phyloP scores from a whole-genome alignment of 2,329 filamentous ascomycete species.

The Colletotrichum sojae region DNA sequence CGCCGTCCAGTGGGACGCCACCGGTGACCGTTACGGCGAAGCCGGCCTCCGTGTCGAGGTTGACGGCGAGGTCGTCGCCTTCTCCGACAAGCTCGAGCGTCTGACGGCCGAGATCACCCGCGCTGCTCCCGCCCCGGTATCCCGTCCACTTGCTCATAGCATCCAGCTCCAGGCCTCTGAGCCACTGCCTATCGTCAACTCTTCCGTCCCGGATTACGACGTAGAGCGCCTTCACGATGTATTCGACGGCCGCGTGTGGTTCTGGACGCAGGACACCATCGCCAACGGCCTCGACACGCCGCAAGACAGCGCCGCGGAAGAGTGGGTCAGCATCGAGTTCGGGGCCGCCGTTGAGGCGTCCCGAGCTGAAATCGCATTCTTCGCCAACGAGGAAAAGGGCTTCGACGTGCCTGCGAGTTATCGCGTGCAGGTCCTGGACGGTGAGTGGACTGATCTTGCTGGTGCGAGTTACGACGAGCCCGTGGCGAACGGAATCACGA shows the following conservation, averaged over 20 bases:
- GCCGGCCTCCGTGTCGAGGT: constrained; percentile 56
- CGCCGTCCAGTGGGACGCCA: constrained; percentile 56
- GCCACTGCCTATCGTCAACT: constrained; percentile 12
- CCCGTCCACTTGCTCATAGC: constrained; percentile 5
- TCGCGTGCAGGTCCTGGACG: constrained; percentile 10
- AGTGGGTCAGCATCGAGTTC: constrained; percentile 28
- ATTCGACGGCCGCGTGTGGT: constrained; percentile 27
- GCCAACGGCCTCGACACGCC: constrained; percentile 20
- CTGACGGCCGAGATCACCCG: constrained; percentile 17
- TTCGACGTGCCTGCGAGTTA: constrained; percentile 25
- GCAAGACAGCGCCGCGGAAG: constrained; percentile 7
- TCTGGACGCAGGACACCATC: constrained; percentile 28
- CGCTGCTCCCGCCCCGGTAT: constrained; percentile 1
- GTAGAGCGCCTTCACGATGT: constrained; percentile 25
- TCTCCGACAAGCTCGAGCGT: constrained; percentile 24
- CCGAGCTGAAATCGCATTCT: constrained; percentile 22
- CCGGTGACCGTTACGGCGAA: constrained; percentile 53
- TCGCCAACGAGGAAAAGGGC: constrained; percentile 21
- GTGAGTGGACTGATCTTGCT: constrained; percentile 22
- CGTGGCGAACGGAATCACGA: constrained; percentile 26
- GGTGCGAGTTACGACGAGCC: constrained; percentile 10
- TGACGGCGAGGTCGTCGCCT: constrained; percentile 46
- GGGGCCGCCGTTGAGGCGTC: constrained; percentile 3
- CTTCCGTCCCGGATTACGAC: constrained; percentile 19
- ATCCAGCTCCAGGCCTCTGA: constrained; percentile 20